Evolutionary conservation across 495 filamentous ascomycete species (phyloP).

Genomic region (Podospora australis): DNA sequence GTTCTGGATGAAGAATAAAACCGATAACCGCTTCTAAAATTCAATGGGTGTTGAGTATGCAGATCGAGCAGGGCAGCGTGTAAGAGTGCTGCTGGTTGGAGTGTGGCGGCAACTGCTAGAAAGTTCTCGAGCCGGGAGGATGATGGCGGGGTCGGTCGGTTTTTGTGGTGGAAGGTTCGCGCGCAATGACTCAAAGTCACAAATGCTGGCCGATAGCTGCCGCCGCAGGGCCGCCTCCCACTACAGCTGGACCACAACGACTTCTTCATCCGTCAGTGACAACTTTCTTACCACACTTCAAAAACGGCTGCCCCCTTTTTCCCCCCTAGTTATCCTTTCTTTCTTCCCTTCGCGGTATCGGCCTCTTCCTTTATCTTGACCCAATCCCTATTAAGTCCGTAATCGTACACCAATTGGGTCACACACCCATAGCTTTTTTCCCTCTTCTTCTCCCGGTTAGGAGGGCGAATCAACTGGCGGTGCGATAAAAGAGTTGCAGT

Average conservation of each 20-base stretch:
- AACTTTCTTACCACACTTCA: conserved; percentile 5
- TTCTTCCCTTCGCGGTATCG: conserved; percentile 15
- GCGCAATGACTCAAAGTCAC: conserved; percentile 33
- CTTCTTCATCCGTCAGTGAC: conserved; percentile 20
- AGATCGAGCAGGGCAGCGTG: conserved; percentile 6
- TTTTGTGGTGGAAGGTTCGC: conserved; percentile 35
- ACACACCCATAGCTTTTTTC: conserved; percentile 3
- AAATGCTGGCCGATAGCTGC: conserved; percentile 26
- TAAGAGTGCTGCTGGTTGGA: conserved; percentile 6
- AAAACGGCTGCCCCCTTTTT: too few relatives aligned
- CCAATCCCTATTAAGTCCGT: conserved; percentile 10
- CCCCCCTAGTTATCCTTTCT: too few relatives aligned
- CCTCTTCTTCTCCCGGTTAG: background rate
- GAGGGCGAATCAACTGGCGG: conserved; percentile 5
- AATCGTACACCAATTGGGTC: too few relatives aligned
- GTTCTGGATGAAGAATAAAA: conserved; percentile 19
- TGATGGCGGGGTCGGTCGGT: conserved; percentile 23
- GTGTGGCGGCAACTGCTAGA: conserved; percentile 25
- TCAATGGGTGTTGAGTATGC: conserved; percentile 6
- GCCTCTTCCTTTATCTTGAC: conserved; percentile 14
- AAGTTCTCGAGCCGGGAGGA: conserved; percentile 26
- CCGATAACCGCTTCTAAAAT: conserved; percentile 12
- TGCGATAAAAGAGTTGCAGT: background rate
- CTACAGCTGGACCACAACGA: conserved; percentile 17
- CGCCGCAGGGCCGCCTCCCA: too few relatives aligned